Conservation (phyloP, 208 protist species). For the Borovskyia barvae region DNA sequence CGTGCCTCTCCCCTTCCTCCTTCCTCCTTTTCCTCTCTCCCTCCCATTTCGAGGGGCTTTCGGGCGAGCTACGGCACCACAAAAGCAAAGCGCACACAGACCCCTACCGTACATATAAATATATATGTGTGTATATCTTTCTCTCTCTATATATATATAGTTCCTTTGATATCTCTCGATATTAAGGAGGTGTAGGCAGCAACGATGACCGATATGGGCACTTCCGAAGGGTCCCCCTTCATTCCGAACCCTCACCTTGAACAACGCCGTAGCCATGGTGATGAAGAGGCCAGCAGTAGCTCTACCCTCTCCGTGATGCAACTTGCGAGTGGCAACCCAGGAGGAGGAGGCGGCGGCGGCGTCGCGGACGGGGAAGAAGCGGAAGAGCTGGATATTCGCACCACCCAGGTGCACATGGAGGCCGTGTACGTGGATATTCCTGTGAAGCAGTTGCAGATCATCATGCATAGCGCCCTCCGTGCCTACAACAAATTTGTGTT, state of each 20-base stretch:
- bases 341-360: too few species aligned
- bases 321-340: conserved; percentile 7
- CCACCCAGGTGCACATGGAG: conserved; percentile 34
- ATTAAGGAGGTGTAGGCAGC: too few species aligned
- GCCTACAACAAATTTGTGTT: conserved; percentile 76
- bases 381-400: conserved; percentile 65
- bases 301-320: conserved; percentile 19
- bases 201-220: conserved; percentile 5
- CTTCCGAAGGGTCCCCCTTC: conserved; percentile 2
- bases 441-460: conserved; percentile 43
- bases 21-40: too few species aligned
- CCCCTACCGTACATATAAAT: too few species aligned
- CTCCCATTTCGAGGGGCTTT: too few species aligned
- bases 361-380: conserved; percentile 18
- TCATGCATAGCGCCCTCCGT: conserved; percentile 63
- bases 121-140: too few species aligned
- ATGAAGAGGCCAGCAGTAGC: conserved; percentile 14
- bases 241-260: conserved; percentile 20
- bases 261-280: conserved; percentile 6
- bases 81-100: too few species aligned
- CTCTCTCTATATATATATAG: too few species aligned
- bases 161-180: too few species aligned
- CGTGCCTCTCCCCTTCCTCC: too few species aligned
- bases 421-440: conserved; percentile 63
- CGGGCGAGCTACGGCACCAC: too few species aligned